Percentiles rank a stretch among this genome's conserved stretches.
Evolutionary conservation across 2,329 filamentous ascomycete genomes (phyloP).

Genomic region (Aspergillus calidoustus): DNA sequence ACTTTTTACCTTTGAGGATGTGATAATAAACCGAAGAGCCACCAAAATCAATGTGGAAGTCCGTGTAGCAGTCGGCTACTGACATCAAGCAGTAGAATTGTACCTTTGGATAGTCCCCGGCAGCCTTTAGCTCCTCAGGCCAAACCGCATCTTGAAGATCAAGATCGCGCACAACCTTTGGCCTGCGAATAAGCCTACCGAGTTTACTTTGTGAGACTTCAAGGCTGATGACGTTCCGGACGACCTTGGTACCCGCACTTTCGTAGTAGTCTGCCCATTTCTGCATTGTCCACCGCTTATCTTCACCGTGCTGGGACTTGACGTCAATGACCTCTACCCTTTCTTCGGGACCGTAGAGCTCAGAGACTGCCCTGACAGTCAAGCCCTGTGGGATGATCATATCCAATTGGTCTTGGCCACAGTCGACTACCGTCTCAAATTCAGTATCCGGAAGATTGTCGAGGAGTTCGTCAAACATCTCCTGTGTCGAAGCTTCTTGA

Average conservation of each 20-base stretch:
- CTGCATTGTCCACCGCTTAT: conserved; percentile 67
- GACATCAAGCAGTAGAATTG: conserved; percentile 74
- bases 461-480: conserved; percentile 46
- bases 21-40: conserved; percentile 74
- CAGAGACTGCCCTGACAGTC: conserved; percentile 66
- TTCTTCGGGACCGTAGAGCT: conserved; percentile 67
- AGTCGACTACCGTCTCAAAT: conserved; percentile 56
- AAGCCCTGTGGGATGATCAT: conserved; percentile 70
- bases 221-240: conserved; percentile 71
- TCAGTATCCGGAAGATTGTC: conserved; percentile 35
- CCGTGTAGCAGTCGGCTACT: conserved; percentile 71
- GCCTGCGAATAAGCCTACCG: conserved; percentile 65
- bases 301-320: conserved; percentile 69
- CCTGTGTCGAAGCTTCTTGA: conserved; percentile 41
- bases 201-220: conserved; percentile 69
- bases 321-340: conserved; percentile 71
- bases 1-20: conserved; percentile 70
- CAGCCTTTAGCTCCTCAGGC: conserved; percentile 56
- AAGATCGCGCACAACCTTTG: conserved; percentile 68
- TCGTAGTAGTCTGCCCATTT: conserved; percentile 73
- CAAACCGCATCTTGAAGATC: conserved; percentile 58
- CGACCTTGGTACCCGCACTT: conserved; percentile 61
- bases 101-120: conserved; percentile 64
- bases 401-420: conserved; percentile 67
- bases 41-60: conserved; percentile 74